Percentiles rank a stretch among this genome's conserved stretches.
These are phyloP conservation scores for Staphylotrichum longicolle DNA, from an alignment of 495 filamentous ascomycete genomes.

Conservation along the genomic window DNA sequence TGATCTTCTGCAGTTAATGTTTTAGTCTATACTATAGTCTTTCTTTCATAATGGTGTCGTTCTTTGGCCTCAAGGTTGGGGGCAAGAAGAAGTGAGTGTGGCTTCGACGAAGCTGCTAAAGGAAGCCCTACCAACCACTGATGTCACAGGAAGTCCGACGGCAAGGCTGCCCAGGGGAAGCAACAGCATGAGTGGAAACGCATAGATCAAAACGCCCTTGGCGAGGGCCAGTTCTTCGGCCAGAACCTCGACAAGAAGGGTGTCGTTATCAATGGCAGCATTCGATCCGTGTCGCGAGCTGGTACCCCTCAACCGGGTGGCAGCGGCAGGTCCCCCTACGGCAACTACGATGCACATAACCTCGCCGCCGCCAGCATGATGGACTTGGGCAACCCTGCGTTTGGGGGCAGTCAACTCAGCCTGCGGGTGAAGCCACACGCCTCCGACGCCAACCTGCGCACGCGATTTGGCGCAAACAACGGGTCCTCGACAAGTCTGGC, in stretches of 20 bases:
- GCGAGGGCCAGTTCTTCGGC: slow-evolving; percentile 33
- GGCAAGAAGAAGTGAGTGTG: slow-evolving; percentile 50
- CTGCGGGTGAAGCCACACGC: slow-evolving; percentile 34
- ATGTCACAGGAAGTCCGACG: slow-evolving; percentile 38
- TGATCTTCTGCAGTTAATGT: slow-evolving; percentile 22
- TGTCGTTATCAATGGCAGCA: slow-evolving; percentile 31
- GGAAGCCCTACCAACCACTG: slow-evolving; percentile 20
- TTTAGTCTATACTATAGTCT: slow-evolving; percentile 18
- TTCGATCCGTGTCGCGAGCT: slow-evolving; percentile 32
- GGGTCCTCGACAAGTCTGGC: slow-evolving; percentile 28
- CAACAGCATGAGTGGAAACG: slow-evolving; percentile 30
- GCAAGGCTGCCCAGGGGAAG: slow-evolving; percentile 21
- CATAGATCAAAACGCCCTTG: slow-evolving; percentile 34
- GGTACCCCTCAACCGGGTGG: slow-evolving; percentile 30
- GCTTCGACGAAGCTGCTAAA: not conserved
- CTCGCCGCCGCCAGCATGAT: slow-evolving; percentile 40
- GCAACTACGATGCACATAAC: slow-evolving; percentile 31
- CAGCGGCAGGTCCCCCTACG: slow-evolving; percentile 30
- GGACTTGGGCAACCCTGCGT: slow-evolving; percentile 31
- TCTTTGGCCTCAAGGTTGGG: slow-evolving; percentile 50
- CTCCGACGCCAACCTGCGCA: slow-evolving; percentile 42
- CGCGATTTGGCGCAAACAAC: slow-evolving; percentile 27
- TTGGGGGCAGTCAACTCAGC: slow-evolving; percentile 27
- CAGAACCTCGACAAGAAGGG: slow-evolving; percentile 22
- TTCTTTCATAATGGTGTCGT: slow-evolving; percentile 46